Base-by-base conservation (phyloP, 768 basidiomycete genomes). In the Dictyophora rubrovolvata region DNA sequence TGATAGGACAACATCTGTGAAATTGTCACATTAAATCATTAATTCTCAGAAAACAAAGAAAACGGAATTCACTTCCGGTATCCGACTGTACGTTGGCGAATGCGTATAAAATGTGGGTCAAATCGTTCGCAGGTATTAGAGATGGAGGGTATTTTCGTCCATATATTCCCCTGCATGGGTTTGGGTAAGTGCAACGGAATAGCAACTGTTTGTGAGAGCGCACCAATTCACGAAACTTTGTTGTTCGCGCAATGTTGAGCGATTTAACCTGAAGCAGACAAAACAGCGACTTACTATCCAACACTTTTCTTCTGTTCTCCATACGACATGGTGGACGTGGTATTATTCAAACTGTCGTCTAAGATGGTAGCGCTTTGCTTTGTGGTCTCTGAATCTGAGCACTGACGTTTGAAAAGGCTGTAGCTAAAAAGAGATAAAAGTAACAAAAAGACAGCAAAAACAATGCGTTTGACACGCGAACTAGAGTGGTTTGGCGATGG, bases 101-200 rank as follows among this genome's bases (percentile, higher is more conserved):
- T 1, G 93, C 90, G 67, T 94, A 93, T 36, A 93, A 82, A 65
- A 95, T 83, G 70, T 95, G 93, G 22, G 95, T 97, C 64, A 99
- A 80, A 68, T 94, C 85, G 18, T 88, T 70, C 2, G 72, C 80
- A 11, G 94, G 96, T 61, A 97, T 92, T 53, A 81, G 69, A 2
- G 86, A 85, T 1, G 95, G 95, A 36, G 87, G 88, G 69, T 81
- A 99, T 71, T 93, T 94, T 61, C 94, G 80, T 23, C 84, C 96
- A 68, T 98, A 98, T 36, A 98, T 97, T 5, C 92, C 94, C 93
- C 93, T 87, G 33, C 16, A 3, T 11, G 63, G 49, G 59, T 12
- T 50, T 22, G 1, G 12, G 23, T 47, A 12, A 42, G 20, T 20
- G 48, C 12, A 37, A 14, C 34, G 35, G 20, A 8, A 28, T 14